These are phyloP conservation scores for Inonotus hispidus DNA, from an alignment of 1,284 basidiomycete species.

Conservation along the genomic window DNA sequence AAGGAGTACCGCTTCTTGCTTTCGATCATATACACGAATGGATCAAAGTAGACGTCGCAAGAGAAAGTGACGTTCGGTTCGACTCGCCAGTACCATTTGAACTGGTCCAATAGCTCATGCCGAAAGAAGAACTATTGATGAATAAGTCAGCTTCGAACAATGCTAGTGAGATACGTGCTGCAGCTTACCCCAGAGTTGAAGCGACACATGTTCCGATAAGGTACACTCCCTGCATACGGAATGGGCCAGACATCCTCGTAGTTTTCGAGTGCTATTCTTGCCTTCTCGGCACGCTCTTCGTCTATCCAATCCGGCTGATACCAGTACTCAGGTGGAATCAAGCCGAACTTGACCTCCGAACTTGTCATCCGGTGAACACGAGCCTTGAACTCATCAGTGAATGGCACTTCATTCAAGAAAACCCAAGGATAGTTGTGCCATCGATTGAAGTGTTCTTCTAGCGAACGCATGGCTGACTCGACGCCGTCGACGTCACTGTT, in stretches of 20 bases:
- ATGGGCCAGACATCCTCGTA: constrained; percentile 4
- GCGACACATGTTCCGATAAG: constrained; percentile 40
- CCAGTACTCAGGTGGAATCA: constrained; percentile 44
- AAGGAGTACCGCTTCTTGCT: constrained; percentile 56
- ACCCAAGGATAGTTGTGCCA: constrained; percentile 23
- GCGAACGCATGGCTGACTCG: constrained; percentile 30
- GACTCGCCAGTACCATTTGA: constrained; percentile 65
- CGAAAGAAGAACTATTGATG: constrained; percentile 44
- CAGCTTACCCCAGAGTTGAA: constrained; percentile 47
- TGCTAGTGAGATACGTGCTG: background rate
- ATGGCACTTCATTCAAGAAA: constrained; percentile 42
- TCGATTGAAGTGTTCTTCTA: constrained; percentile 22
- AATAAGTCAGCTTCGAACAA: background rate
- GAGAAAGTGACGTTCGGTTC: constrained; percentile 71
- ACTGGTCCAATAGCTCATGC: constrained; percentile 40
- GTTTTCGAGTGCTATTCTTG: constrained; percentile 31
- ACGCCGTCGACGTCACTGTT: constrained; percentile 37
- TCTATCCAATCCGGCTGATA: constrained; percentile 60
- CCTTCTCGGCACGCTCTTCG: constrained; percentile 47
- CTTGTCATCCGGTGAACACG: constrained; percentile 27
- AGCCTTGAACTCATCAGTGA: constrained; percentile 41
- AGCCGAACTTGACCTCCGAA: constrained; percentile 44
- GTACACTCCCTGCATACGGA: constrained; percentile 8
- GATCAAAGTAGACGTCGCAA: constrained; percentile 70
- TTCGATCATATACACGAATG: constrained; percentile 72